Conservation (phyloP, 805 yeast species). For the Saccharomycopsis guyanensis region DNA sequence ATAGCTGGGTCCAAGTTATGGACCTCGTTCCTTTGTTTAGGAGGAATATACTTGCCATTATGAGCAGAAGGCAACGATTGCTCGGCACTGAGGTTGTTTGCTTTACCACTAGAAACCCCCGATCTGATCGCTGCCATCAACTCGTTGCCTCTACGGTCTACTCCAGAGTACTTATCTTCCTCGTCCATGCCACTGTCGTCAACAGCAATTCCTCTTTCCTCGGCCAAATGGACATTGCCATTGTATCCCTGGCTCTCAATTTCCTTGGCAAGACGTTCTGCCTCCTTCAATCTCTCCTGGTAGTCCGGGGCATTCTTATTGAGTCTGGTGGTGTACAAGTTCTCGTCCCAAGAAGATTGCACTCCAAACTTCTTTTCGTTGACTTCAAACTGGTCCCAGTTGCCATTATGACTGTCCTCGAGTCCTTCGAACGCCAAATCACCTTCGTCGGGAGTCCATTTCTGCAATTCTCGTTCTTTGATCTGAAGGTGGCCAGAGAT, state of each 20-base stretch:
- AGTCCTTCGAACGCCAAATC: constrained; percentile 25
- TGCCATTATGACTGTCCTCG: constrained; percentile 29
- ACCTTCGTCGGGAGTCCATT: constrained; percentile 72
- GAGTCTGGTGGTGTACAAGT: constrained; percentile 61
- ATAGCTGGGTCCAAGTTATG: constrained; percentile 56
- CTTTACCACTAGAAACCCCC: constrained; percentile 3
- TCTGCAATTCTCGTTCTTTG: constrained; percentile 67
- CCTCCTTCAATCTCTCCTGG: constrained; percentile 52
- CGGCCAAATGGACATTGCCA: constrained; percentile 77
- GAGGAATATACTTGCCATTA: constrained; percentile 45
- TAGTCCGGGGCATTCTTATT: constrained; percentile 70
- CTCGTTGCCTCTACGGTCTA: constrained; percentile 51
- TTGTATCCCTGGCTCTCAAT: constrained; percentile 60
- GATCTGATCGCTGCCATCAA: constrained; percentile 39
- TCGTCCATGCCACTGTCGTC: constrained; percentile 90
- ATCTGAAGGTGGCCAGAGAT: constrained; percentile 49
- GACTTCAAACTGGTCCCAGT: constrained; percentile 94
- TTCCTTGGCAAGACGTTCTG: constrained; percentile 75
- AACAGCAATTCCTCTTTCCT: constrained; percentile 73
- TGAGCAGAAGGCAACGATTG: constrained; percentile 14
- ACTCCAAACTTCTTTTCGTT: constrained; percentile 87
- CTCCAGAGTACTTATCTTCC: constrained; percentile 95
- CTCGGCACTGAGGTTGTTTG: neutral
- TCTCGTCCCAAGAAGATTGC: constrained; percentile 69
- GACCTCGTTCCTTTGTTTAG: constrained; percentile 44